Evolutionary conservation across 169 alveolate species (phyloP).

Genomic region (Blepharisma undulans): DNA sequence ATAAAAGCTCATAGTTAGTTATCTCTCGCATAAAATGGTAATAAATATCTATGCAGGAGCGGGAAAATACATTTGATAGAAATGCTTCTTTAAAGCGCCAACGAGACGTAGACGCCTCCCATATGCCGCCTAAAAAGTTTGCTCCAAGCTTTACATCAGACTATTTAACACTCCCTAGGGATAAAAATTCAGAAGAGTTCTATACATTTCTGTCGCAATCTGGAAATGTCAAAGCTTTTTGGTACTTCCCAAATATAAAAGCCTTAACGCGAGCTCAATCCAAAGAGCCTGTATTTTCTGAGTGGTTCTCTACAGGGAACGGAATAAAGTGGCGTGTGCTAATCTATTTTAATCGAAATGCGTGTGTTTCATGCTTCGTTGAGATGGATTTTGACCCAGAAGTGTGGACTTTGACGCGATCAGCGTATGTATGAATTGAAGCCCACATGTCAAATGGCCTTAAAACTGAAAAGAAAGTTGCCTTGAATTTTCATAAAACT

Average conservation of each 20-base stretch:
- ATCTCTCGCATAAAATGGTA: not conserved
- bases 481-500: not conserved
- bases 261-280: not conserved
- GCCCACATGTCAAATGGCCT: not conserved
- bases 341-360: not conserved
- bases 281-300: not conserved
- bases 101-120: not conserved
- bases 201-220: not conserved
- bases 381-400: not conserved
- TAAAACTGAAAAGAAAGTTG: not conserved
- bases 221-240: slow-evolving; percentile 23
- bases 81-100: not conserved
- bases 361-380: not conserved
- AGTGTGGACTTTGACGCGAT: not conserved
- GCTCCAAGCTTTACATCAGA: not conserved
- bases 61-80: not conserved
- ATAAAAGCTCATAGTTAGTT: not conserved
- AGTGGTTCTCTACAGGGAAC: not conserved
- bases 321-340: not conserved
- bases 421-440: not conserved
- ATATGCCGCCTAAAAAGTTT: not conserved
- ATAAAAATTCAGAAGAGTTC: not conserved
- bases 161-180: not conserved
- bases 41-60: not conserved
- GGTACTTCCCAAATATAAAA: not conserved